Evolutionary conservation across 2,329 filamentous ascomycete genomes (phyloP).

Genomic region (Helminthosporium solani): DNA sequence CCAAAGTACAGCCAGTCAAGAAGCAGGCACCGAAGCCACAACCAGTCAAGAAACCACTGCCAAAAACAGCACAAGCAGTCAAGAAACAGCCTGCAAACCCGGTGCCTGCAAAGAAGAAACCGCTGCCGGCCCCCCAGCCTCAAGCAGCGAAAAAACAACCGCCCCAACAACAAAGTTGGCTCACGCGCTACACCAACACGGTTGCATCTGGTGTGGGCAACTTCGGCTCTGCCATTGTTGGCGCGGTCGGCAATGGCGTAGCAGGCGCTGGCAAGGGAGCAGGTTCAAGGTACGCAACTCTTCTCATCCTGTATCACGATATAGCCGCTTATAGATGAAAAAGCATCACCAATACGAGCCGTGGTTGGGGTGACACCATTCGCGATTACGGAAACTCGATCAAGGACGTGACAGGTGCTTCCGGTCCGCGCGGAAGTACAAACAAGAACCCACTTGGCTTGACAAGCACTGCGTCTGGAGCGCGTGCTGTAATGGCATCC

Average conservation of each 20-base stretch:
- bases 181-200: slow-evolving; percentile 47
- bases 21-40: slow-evolving; percentile 11
- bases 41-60: slow-evolving; percentile 15
- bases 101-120: slow-evolving; percentile 13
- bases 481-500: slow-evolving; percentile 26
- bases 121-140: slow-evolving; percentile 9
- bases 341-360: slow-evolving; percentile 46
- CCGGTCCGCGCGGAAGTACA: slow-evolving; percentile 47
- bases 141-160: slow-evolving; percentile 14
- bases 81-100: slow-evolving; percentile 8
- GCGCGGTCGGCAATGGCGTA: slow-evolving; percentile 48
- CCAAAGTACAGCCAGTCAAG: slow-evolving; percentile 17
- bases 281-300: slow-evolving; percentile 39
- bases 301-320: not conserved
- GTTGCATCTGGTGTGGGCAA: slow-evolving; percentile 48
- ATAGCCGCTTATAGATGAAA: slow-evolving; percentile 1
- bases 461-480: slow-evolving; percentile 32
- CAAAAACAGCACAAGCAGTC: slow-evolving; percentile 10
- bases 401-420: slow-evolving; percentile 50
- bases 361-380: slow-evolving; percentile 50
- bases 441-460: slow-evolving; percentile 51
- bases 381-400: slow-evolving; percentile 53
- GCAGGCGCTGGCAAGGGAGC: slow-evolving; percentile 50
- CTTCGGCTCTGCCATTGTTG: slow-evolving; percentile 46
- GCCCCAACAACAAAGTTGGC: slow-evolving; percentile 46